Percentiles rank a stretch among this genome's conserved stretches.
These are phyloP conservation scores for Leucosporidium yakuticum DNA, from an alignment of 768 basidiomycete genomes.

Conservation along the genomic window DNA sequence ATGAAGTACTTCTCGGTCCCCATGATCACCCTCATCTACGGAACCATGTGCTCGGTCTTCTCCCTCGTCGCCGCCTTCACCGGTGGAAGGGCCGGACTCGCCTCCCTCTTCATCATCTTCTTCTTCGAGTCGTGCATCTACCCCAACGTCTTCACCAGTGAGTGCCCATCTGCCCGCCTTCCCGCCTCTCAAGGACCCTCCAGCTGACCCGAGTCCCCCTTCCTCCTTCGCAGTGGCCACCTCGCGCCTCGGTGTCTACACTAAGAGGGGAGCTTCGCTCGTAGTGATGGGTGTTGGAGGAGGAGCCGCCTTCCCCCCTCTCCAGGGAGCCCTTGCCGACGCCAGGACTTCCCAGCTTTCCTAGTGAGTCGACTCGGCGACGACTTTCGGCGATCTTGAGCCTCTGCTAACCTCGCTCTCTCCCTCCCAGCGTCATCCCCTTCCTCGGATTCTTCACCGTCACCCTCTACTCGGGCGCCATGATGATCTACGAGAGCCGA, in stretches of 20 bases:
- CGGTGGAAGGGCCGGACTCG: slow-evolving; percentile 33
- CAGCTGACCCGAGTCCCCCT: slow-evolving; percentile 33
- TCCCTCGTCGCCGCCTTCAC: slow-evolving; percentile 36
- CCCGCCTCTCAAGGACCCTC: not conserved
- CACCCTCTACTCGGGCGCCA: not conserved
- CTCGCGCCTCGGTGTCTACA: slow-evolving; percentile 16
- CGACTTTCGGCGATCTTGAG: not conserved
- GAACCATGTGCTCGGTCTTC: slow-evolving; percentile 34
- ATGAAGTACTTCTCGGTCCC: slow-evolving; percentile 33
- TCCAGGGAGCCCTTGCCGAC: slow-evolving; percentile 44
- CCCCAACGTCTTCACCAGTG: slow-evolving; percentile 8
- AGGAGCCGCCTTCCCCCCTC: slow-evolving; percentile 43
- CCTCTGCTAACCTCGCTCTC: not conserved
- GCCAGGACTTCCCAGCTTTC: slow-evolving; percentile 8
- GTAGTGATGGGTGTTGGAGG: slow-evolving; percentile 42
- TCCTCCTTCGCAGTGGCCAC: slow-evolving; percentile 29
- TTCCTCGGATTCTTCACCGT: slow-evolving; percentile 1
- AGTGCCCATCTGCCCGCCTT: not conserved
- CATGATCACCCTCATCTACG: slow-evolving; percentile 32
- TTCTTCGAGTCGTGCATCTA: slow-evolving; percentile 36
- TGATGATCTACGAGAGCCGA: not conserved
- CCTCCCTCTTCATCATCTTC: slow-evolving; percentile 40
- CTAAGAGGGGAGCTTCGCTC: slow-evolving; percentile 41
- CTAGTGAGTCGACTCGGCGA: slow-evolving; percentile 16
- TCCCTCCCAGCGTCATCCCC: not conserved